Conservation (phyloP, 2,329 filamentous ascomycete genomes). For the Hymenoscyphus albidus region DNA sequence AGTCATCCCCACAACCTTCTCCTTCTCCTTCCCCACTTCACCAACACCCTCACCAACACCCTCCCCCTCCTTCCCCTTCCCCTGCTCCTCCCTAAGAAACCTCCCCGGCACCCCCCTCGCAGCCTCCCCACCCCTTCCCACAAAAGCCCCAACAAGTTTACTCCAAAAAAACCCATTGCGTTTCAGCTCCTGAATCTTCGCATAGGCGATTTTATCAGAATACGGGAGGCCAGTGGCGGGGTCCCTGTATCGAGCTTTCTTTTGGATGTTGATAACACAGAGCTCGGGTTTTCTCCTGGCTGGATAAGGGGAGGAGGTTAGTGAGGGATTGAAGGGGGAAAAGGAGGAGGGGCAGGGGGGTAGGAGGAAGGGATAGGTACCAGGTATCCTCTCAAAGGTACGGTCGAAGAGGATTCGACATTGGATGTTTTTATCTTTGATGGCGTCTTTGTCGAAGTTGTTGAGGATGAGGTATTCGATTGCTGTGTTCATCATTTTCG, state of each 20-base stretch:
- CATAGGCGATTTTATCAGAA: constrained; percentile 73
- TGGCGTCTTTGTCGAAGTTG: constrained; percentile 48
- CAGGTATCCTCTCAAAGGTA: constrained; percentile 44
- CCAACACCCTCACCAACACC: not conserved
- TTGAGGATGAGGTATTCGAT: constrained; percentile 57
- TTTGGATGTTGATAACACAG: constrained; percentile 79
- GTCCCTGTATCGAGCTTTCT: constrained; percentile 74
- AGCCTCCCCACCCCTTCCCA: constrained; percentile 61
- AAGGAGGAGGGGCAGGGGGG: not conserved
- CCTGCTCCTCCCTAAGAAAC: constrained; percentile 45
- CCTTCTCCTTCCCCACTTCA: not conserved
- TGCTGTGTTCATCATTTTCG: constrained; percentile 46
- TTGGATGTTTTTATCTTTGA: constrained; percentile 50
- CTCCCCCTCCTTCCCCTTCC: not conserved
- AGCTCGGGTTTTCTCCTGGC: constrained; percentile 38
- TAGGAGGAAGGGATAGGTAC: constrained; percentile 35
- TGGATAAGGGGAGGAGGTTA: constrained; percentile 20
- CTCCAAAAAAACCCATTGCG: constrained; percentile 81
- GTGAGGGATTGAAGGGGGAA: not conserved
- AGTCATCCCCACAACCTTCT: not conserved
- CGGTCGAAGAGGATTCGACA: constrained; percentile 53
- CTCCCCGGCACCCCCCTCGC: constrained; percentile 76
- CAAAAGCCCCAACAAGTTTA: constrained; percentile 74
- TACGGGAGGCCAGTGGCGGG: constrained; percentile 80
- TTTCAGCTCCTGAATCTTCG: constrained; percentile 71